Conservation (phyloP, 208 protist species). For the Endotrypanum monterogeii region DNA sequence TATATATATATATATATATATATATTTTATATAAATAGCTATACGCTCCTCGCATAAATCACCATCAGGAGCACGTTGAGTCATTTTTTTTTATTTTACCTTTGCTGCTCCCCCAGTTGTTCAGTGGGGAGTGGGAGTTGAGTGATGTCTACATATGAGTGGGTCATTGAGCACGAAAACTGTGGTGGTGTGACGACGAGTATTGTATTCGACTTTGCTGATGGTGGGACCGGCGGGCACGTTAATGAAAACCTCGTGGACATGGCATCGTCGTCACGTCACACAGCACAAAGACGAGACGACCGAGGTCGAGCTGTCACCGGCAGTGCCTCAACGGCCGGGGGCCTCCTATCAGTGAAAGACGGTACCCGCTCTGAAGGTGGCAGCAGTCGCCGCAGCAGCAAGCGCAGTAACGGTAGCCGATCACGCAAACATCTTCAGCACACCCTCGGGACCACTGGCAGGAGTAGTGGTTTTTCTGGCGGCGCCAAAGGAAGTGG, state of each 20-base stretch:
- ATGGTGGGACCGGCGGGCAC: conserved; percentile 6
- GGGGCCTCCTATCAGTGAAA: neutral
- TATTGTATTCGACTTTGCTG: conserved; percentile 38
- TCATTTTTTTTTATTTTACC: neutral
- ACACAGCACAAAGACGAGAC: neutral
- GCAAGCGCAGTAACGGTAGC: conserved; percentile 33
- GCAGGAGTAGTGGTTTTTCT: neutral
- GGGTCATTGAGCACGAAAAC: conserved; percentile 47
- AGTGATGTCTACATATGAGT: conserved; percentile 39
- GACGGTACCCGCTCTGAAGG: conserved; percentile 27
- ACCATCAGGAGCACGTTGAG: too few species aligned
- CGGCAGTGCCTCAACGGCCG: neutral
- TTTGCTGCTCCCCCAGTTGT: too few species aligned
- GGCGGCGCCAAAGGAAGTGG: conserved; percentile 10
- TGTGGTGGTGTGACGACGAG: conserved; percentile 35
- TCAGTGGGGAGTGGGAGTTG: too few species aligned
- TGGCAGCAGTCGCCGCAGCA: conserved; percentile 53
- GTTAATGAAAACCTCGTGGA: neutral
- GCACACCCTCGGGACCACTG: conserved; percentile 16
- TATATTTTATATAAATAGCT: too few species aligned
- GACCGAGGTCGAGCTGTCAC: neutral
- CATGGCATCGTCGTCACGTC: neutral
- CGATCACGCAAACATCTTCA: conserved; percentile 1
- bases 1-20: too few species aligned
- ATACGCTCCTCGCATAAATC: too few species aligned